Evolutionary conservation across 1,284 basidiomycete species (phyloP), one percentile per base, ranked within the genome.

Genomic region (Mrakiaceae sp.): DNA sequence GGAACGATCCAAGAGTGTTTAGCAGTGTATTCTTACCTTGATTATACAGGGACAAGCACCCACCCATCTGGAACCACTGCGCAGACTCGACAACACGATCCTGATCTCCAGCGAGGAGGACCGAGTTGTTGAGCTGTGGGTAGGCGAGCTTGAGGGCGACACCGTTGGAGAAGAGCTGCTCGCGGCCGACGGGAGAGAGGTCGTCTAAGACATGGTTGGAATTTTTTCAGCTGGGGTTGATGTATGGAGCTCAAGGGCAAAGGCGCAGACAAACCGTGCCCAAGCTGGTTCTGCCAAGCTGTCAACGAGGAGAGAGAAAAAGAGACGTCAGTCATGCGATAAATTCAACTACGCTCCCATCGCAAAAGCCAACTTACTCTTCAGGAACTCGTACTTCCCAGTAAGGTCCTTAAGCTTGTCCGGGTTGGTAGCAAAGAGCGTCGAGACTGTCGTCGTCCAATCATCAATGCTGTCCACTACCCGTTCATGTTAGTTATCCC

Each of bases 11-110:
- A 27, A 27, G 27, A 27, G 27, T 27, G 27, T 27, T 27, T 27
- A 27, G 27, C 27, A 27, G 27, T 27, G 27, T 27, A 27, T 27
- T 27, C 27, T 27, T 2, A 27, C 27, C 27, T 27, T 27, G 2
- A 27, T 27, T 27, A 27, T 27, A 27, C 27, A 27, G 27, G 27
- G 27, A 27, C 27, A 27, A 27, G 27, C 27, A 27, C 27, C 27
- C 27, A 27, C 27, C 79, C 47, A 76, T 71, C 16, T 75, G 74
- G 67, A 81, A 81, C 75, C 78, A 81, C 67, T 78, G 73, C 0
- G 80, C 76, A 5, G 76, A 78, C 67, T 81, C 79, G 16, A 79
- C 67, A 44, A 77, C 79, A 60, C 79, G 74, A 66, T 79, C 79
- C 65, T 80, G 76, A n/a, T 73, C 66, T 14, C 78, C 79, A n/a